Evolutionary conservation across 305 asterid genomes (phyloP), one percentile per base, ranked within the genome.

Genomic region (Plantago rigida): DNA sequence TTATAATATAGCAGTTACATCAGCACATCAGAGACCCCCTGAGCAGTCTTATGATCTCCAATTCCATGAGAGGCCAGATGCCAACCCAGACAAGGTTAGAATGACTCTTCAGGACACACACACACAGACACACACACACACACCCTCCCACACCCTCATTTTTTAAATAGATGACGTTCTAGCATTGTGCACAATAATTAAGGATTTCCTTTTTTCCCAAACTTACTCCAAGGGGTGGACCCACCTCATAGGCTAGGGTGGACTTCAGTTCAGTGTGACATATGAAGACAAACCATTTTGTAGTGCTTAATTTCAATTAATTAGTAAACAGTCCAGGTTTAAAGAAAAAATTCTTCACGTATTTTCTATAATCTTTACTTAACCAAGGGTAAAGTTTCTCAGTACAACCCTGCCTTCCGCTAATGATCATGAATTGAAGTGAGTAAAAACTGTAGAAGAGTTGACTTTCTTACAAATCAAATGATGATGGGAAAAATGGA

Each of bases 31-130:
- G 70, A 76, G 77, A 63, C 78, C 81, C 60, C 75, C 69, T 59
- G 79, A 77, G 62, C 71, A 73, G 66, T 71, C 85, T 62, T 79
- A 68, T 71, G 93, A 85, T 55, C 64, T 83, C 72, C 80, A 74
- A 70, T 69, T 80, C 63, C 76, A 77, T 58, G 90, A 84, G 83
- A 79, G 75, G 54, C 70, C 70, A 63, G 93, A 85, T 61, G 70
- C 77, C 68, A 84, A 78, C 56, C 64, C 79, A 58, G 59, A 76
- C 80, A 87, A 84, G 95, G 95, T 88, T 65, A 70, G 84, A 70
- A 65, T 52, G 51, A 51, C 69, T 60, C 56, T 63, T 58, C 59
- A 49, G 51, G 54, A 9, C 56, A 42, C 36, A 55, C 56, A 47
- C 4, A 2, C n/a, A 13, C 13, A 9, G 52, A 42, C 36, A 55